phyloP scores from a whole-genome alignment of 306 rosid genomes.

The Corylus avellana region DNA sequence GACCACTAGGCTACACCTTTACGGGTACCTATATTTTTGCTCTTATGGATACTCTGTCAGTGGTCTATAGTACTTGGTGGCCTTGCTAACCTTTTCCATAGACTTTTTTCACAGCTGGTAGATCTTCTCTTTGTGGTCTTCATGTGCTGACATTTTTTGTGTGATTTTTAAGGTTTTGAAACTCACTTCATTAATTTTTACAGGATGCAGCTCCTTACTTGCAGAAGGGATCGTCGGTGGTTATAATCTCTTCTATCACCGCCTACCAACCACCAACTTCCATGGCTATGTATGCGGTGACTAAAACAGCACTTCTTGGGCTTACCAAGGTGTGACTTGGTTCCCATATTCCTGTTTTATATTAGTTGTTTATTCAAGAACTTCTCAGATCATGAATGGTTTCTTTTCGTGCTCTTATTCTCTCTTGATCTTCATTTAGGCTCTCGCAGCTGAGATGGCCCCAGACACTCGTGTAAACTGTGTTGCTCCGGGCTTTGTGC shows the following conservation, averaged over 20 bases:
- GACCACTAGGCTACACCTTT: no score
- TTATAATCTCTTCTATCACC: slow-evolving; percentile 79
- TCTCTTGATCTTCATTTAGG: slow-evolving; percentile 49
- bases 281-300: slow-evolving; percentile 98
- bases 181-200: slow-evolving; percentile 18
- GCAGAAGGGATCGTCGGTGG: slow-evolving; percentile 76
- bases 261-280: slow-evolving; percentile 70
- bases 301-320: slow-evolving; percentile 96
- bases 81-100: background rate
- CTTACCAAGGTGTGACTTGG: slow-evolving; percentile 67
- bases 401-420: slow-evolving; percentile 20
- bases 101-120: background rate
- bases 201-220: slow-evolving; percentile 83
- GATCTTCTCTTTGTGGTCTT: background rate
- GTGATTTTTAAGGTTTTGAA: slow-evolving; percentile 3
- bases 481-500: slow-evolving; percentile 95
- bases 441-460: slow-evolving; percentile 83
- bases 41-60: background rate
- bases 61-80: background rate
- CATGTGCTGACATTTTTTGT: background rate
- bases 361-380: slow-evolving; percentile 10
- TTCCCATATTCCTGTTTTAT: background rate
- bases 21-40: no score
- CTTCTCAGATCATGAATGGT: slow-evolving; percentile 1
- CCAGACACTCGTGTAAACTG: slow-evolving; percentile 88